Conservation (phyloP, 1,284 basidiomycete species). For the Tilletia setariae region DNA sequence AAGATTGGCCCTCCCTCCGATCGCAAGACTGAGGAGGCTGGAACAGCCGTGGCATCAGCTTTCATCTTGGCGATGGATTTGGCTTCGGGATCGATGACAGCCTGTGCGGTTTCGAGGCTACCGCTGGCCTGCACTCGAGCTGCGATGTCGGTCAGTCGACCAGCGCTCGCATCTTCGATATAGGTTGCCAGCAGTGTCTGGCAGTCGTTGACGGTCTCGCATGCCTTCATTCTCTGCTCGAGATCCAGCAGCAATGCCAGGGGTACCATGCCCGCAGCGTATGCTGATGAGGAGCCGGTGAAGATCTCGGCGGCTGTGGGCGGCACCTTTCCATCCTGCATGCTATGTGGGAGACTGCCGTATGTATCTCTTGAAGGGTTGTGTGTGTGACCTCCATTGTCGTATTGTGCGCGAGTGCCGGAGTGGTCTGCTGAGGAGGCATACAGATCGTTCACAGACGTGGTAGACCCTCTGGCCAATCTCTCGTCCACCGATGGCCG, state of each 20-base stretch:
- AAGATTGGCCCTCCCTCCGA: conserved; percentile 16
- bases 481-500: conserved; percentile 20
- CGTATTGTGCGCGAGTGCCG: conserved; percentile 15
- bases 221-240: conserved; percentile 36
- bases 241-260: conserved; percentile 29
- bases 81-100: not conserved
- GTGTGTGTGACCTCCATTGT: conserved; percentile 20
- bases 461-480: conserved; percentile 23
- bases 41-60: not conserved
- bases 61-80: not conserved
- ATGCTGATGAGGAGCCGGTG: conserved; percentile 14
- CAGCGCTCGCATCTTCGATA: conserved; percentile 20
- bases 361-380: conserved; percentile 21
- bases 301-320: conserved; percentile 11
- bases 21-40: not conserved
- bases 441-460: conserved; percentile 21
- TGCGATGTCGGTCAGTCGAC: conserved; percentile 17
- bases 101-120: conserved; percentile 12
- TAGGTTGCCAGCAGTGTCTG: conserved; percentile 33
- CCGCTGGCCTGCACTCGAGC: not conserved
- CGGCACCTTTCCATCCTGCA: conserved; percentile 10
- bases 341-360: not conserved
- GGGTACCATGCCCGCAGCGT: conserved; percentile 15
- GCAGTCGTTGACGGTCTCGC: conserved; percentile 40
- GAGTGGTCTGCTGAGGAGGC: conserved; percentile 15